A percentile compares a stretch with the other conserved stretches of the same genome.
phyloP scores from a whole-genome alignment of 768 basidiomycete species.

The Xerocomellus amylosporus region DNA sequence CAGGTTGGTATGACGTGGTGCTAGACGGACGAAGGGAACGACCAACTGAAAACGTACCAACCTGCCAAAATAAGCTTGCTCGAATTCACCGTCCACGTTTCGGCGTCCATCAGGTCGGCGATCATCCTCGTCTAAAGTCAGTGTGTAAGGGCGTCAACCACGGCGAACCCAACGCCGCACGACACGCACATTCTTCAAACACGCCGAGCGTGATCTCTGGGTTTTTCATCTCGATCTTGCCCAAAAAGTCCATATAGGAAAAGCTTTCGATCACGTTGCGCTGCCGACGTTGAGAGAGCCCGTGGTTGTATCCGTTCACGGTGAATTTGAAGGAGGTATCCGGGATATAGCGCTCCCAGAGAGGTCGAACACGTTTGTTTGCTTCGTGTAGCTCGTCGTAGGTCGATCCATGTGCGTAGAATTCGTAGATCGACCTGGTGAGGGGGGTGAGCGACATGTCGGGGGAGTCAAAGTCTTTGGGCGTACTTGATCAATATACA shows the following conservation, averaged over 20 bases:
- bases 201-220: conserved; percentile 72
- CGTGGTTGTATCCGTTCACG: conserved; percentile 72
- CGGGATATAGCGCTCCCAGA: conserved; percentile 59
- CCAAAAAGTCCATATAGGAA: conserved; percentile 77
- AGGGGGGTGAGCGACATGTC: background rate
- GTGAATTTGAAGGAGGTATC: conserved; percentile 80
- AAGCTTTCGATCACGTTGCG: conserved; percentile 73
- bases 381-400: conserved; percentile 69
- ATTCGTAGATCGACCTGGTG: conserved; percentile 70
- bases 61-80: conserved; percentile 78
- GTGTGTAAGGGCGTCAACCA: background rate
- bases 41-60: conserved; percentile 58
- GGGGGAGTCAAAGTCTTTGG: background rate
- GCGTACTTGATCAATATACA: conserved; percentile 82
- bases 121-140: conserved; percentile 45
- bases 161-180: background rate
- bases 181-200: conserved; percentile 81
- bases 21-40: background rate
- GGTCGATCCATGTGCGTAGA: conserved; percentile 65
- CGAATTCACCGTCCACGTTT: conserved; percentile 66
- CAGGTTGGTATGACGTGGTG: background rate
- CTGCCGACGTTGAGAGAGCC: conserved; percentile 66
- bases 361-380: conserved; percentile 40
- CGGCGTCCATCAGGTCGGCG: conserved; percentile 47
- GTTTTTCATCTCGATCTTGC: conserved; percentile 76